A percentile compares a stretch with the other conserved stretches of the same genome.
phyloP scores from a whole-genome alignment of 2,329 filamentous ascomycete genomes.

The Atkinsonella texensis region DNA sequence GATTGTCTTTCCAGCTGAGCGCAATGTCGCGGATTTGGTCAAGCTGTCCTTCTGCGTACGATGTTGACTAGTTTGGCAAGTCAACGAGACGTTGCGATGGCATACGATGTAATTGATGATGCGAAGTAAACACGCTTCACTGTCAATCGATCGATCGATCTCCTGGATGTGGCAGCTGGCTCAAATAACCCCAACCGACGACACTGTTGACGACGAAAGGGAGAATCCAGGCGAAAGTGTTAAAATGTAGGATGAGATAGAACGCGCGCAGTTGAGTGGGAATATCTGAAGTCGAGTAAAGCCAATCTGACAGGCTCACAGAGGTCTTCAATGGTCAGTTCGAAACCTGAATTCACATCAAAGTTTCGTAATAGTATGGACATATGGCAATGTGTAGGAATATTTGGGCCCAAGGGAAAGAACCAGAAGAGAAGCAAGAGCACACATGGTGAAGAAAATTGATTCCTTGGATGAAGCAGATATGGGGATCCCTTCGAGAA shows the following conservation, averaged over 20 bases:
- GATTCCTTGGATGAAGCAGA: neutral
- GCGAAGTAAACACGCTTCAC: neutral
- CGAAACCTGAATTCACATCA: neutral
- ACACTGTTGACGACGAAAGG: neutral
- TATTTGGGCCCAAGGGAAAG: neutral
- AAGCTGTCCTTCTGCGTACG: neutral
- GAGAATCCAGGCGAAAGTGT: neutral
- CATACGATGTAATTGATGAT: neutral
- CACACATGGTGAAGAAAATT: neutral
- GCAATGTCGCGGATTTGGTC: neutral
- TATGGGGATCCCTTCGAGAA: neutral
- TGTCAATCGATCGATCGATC: neutral
- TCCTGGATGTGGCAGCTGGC: neutral
- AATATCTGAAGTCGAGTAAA: neutral
- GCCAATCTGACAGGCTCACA: neutral
- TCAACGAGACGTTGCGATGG: neutral
- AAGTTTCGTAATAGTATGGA: neutral
- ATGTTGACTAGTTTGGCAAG: neutral
- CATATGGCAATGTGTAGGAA: neutral
- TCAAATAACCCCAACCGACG: neutral
- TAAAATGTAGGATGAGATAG: no score
- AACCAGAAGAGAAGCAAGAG: constrained; percentile 6
- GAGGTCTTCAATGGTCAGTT: neutral
- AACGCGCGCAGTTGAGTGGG: neutral
- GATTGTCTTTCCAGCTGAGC: neutral